phyloP scores from a whole-genome alignment of 2,329 filamentous ascomycete species.

The Dactylonectria macrodidyma region DNA sequence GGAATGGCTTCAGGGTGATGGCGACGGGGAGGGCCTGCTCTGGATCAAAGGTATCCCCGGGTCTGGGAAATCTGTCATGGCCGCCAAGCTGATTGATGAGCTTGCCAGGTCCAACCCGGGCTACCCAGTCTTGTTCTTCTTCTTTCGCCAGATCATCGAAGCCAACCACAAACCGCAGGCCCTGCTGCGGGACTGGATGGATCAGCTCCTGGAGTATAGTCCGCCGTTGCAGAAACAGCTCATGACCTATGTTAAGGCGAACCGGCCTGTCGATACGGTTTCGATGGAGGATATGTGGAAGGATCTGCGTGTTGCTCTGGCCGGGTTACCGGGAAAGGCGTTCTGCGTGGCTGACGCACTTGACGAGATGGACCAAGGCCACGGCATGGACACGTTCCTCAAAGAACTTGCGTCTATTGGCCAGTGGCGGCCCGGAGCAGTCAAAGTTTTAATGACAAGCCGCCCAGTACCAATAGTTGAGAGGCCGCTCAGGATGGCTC shows the following conservation, averaged over 20 bases:
- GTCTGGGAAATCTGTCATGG: constrained; percentile 55
- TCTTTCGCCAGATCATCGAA: constrained; percentile 57
- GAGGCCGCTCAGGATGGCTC: constrained; percentile 42
- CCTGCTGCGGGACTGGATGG: constrained; percentile 53
- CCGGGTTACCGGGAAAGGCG: constrained; percentile 32
- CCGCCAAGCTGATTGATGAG: constrained; percentile 45
- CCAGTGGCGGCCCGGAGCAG: constrained; percentile 43
- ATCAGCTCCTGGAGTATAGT: constrained; percentile 51
- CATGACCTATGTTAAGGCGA: constrained; percentile 20
- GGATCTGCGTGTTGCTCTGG: constrained; percentile 7
- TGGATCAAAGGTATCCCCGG: constrained; percentile 53
- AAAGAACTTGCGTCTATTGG: constrained; percentile 51
- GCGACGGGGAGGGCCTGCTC: constrained; percentile 16
- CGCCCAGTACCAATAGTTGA: constrained; percentile 53
- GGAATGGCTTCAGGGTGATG: constrained; percentile 12
- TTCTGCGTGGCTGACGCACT: constrained; percentile 61
- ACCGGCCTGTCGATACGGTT: background rate
- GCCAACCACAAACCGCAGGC: constrained; percentile 51
- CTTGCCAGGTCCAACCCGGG: background rate
- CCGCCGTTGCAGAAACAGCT: constrained; percentile 48
- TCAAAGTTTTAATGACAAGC: constrained; percentile 62
- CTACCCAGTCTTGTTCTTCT: constrained; percentile 54
- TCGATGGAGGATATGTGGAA: constrained; percentile 15
- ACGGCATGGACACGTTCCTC: constrained; percentile 51
- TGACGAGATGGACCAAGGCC: constrained; percentile 62